Conservation (phyloP, 257 asterid genomes). For the Solanum neorickii region DNA sequence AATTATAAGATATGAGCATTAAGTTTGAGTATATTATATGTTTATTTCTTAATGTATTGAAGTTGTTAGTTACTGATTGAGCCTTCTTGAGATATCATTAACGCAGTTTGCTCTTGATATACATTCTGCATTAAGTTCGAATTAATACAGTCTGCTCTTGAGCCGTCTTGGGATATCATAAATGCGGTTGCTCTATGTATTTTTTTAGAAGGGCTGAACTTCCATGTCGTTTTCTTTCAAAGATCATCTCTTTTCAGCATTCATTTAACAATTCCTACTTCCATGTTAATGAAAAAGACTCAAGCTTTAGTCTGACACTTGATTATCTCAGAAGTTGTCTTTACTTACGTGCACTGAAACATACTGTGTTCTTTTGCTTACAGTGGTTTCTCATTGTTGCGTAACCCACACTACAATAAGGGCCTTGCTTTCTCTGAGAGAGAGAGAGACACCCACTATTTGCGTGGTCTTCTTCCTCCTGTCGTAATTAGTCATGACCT, state of each 20-base stretch:
- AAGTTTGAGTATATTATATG: background rate
- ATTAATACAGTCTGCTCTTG: background rate
- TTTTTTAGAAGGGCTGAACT: background rate
- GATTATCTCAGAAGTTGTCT: background rate
- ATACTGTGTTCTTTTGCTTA: constrained; percentile 3
- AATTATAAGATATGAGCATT: background rate
- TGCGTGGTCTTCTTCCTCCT: constrained; percentile 97
- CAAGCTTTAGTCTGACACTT: background rate
- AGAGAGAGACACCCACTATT: constrained; percentile 93
- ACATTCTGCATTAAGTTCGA: background rate
- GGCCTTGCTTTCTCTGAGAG: constrained; percentile 86
- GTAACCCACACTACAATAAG: constrained; percentile 94
- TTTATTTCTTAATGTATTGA: background rate
- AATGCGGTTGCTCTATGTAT: background rate
- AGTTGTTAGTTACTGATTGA: background rate
- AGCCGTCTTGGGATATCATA: background rate
- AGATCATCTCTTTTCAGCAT: background rate
- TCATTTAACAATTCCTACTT: background rate
- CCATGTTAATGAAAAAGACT: background rate
- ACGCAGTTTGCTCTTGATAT: background rate
- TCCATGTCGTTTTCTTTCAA: background rate
- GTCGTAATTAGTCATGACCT: constrained; percentile 60
- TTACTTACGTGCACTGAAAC: background rate
- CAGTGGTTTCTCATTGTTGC: constrained; percentile 95
- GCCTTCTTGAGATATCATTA: background rate